Evolutionary conservation across 495 filamentous ascomycete species (phyloP).

Genomic region (Entonaema liquescens): DNA sequence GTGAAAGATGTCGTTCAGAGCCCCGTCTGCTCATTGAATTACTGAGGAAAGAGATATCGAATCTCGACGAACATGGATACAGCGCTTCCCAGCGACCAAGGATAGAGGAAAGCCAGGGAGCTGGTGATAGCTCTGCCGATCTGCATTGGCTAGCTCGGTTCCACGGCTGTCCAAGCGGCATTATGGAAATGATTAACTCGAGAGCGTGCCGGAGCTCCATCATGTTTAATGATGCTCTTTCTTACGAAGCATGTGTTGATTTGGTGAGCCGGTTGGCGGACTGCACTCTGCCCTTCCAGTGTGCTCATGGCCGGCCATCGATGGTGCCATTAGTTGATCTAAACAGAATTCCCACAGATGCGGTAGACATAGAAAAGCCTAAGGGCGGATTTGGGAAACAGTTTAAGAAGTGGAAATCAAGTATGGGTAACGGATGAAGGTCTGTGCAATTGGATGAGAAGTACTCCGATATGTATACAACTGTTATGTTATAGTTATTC

Average conservation of each 20-base stretch:
- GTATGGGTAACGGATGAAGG: background rate
- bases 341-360: constrained; percentile 36
- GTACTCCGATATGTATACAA: background rate
- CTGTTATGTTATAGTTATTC: background rate
- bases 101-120: background rate
- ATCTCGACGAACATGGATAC: constrained; percentile 44
- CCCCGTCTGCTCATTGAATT: constrained; percentile 73
- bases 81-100: background rate
- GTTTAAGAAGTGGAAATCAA: constrained; percentile 38
- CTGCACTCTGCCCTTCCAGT: constrained; percentile 91
- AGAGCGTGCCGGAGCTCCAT: constrained; percentile 89
- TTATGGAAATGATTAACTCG: constrained; percentile 90
- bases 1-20: constrained; percentile 77
- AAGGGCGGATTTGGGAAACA: constrained; percentile 29
- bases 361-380: constrained; percentile 8
- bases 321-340: constrained; percentile 78
- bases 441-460: background rate
- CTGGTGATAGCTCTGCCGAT: constrained; percentile 4
- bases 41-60: constrained; percentile 79
- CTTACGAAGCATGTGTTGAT: constrained; percentile 67
- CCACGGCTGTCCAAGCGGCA: constrained; percentile 73
- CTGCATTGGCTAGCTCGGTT: constrained; percentile 66
- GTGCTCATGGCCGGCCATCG: constrained; percentile 84
- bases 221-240: constrained; percentile 93
- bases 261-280: constrained; percentile 69